Base-by-base conservation (phyloP, 345 rosid species). In the Syzygium aqueum region DNA sequence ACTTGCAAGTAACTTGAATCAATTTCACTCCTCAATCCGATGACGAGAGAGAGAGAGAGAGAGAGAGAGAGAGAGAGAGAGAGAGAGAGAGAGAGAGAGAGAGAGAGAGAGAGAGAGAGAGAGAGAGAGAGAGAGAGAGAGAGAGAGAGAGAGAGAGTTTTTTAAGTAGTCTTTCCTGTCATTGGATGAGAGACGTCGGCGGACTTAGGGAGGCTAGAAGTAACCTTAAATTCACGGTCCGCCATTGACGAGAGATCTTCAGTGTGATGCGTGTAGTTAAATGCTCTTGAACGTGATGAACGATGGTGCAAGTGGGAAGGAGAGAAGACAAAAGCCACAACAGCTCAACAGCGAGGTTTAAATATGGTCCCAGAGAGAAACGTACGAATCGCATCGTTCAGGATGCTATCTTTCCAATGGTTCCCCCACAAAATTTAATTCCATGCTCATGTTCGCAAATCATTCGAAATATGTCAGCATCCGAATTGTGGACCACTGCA, bases 201-300 rank as follows among this genome's bases (percentile, higher is more conserved):
- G 28, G 30, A 59, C 65, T 28, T 59, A 25, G 0, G 65, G 10
- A 57, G 14, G 16, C 65, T 25, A 59, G 65, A 43, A 43, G 46
- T 43, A 5, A 43, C 46, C 46, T 43, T 5, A 43, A 43, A 43
- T 43, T 59, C 67, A 27, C 8, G 67, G 30, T 59, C 67, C 30
- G 13, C 67, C 30, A n/a, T 61, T 7, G 73, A n/a, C n/a, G 73
- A n/a, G 19, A 61, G 10, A 43, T 43, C 46, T 43, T 43, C 46
- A 43, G 6, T 43, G 46, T 43, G 46, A n/a, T n/a, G 37, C 73
- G 28, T 43, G 46, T 43, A 5, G n/a, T 61, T 61, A 33, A 1
- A n/a, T 3, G 73, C 0, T n/a, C 17, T 61, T 61, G 37, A 14
- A n/a, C 73, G 0, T 14, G 33, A n/a, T 61, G 73, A 1, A 61